Base-by-base conservation (phyloP, 371 early-diverging fungal species). In the Chytridium lagenaria region DNA sequence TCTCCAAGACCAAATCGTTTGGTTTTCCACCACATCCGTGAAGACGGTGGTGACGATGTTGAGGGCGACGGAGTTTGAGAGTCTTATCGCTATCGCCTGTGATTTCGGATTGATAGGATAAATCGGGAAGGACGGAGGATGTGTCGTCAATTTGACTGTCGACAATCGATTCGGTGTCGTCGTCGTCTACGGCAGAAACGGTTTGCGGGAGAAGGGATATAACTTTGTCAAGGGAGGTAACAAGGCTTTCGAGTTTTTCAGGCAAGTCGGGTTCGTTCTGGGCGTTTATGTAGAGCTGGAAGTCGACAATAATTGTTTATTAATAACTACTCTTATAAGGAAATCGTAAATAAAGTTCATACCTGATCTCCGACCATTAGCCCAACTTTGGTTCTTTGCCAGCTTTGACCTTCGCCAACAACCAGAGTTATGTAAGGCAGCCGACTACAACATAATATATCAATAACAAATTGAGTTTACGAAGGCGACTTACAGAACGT, bases 321-420 rank as follows among this genome's bases (percentile, higher is more conserved):
- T n/a, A n/a, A n/a, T n/a, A n/a, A n/a, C n/a, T n/a, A n/a, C n/a
- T n/a, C n/a, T n/a, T 44, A 12, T 44, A 7, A 19, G 12, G 12
- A 44, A 44, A 44, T 44, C 44, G 19, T 12, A 44, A 44, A 44
- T 7, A 44, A 12, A n/a, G 12, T 5, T 5, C n/a, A n/a, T n/a
- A 52, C 55, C 55, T 73, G 73, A 61, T 73, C 73, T 0, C 73
- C 73, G 36, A 73, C 38, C 59, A 73, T 57, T 23, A 73, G 64
- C 19, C 73, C 73, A 1, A 68, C 73, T 39, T 36, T 33, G 33
- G 36, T 31, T 23, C 49, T 50, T 31, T 23, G 39, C 40, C 37
- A 50, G 15, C 55, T 23, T 31, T 19, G 3, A 34, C 34, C 57
- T 5, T 23, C 10, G 15, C 57, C 57, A 10, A 57, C 57, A 10